These are phyloP conservation scores for Solanum etuberosum DNA, from an alignment of 257 asterid genomes.

Conservation along the genomic window DNA sequence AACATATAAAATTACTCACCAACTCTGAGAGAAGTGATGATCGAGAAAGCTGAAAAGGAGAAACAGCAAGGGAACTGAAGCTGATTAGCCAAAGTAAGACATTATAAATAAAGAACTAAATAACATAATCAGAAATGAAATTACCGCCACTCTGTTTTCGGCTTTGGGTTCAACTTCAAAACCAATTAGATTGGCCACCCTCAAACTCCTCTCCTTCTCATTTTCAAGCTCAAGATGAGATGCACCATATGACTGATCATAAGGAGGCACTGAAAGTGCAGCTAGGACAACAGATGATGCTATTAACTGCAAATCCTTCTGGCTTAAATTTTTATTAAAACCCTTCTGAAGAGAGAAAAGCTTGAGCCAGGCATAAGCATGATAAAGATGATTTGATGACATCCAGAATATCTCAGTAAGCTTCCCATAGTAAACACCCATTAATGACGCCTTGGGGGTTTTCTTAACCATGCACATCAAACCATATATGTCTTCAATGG, in stretches of 20 bases:
- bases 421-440: conserved; percentile 85
- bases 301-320: conserved; percentile 79
- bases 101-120: neutral
- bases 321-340: conserved; percentile 74
- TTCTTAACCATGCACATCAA: conserved; percentile 82
- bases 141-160: conserved; percentile 60
- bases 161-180: conserved; percentile 66
- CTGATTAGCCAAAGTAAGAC: neutral
- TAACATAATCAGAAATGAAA: neutral
- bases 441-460: conserved; percentile 67
- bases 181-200: conserved; percentile 59
- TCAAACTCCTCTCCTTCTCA: conserved; percentile 63
- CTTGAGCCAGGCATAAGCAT: conserved; percentile 97
- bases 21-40: conserved; percentile 57
- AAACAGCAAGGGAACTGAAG: neutral
- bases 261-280: conserved; percentile 83
- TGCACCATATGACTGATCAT: conserved; percentile 50
- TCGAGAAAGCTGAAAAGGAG: conserved; percentile 73
- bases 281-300: conserved; percentile 84
- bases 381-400: conserved; percentile 82
- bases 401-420: conserved; percentile 85
- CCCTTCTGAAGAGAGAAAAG: conserved; percentile 80
- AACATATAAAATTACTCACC: conserved; percentile 36
- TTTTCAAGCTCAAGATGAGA: conserved; percentile 81
- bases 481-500: conserved; percentile 82